Base-by-base conservation (phyloP, 441 rosid species). In the Populus tomentosa region DNA sequence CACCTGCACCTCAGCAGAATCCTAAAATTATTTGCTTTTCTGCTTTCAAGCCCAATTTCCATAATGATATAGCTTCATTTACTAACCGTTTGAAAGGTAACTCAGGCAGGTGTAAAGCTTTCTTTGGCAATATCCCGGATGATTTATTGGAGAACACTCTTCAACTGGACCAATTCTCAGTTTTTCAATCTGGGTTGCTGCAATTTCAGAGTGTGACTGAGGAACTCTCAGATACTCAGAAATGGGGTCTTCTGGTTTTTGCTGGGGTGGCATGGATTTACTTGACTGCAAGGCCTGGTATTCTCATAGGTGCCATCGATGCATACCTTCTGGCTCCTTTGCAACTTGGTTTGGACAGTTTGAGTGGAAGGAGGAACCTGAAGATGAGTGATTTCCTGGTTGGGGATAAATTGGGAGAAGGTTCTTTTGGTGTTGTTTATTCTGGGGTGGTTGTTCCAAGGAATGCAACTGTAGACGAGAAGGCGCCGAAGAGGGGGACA, bases 241-340 rank as follows among this genome's bases (percentile, higher is more conserved):
- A 80, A 80, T 90, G 94, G 98, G 97, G 80, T 6, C 76, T 88
- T 70, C 56, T 88, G 53, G 75, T 83, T 67, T 76, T 89, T 72
- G 87, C 85, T 35, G 97, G 98, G 72, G 40, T 91, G 26, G 75
- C 86, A 40, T 93, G 99, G 97, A 70, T 93, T 76, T 92, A 95
- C 86, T 83, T 93, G 82, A 95, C 99, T 35, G 94, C 98, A 46
- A 91, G 99, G 79, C 98, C 98, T 2, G 98, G 97, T 74, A 94
- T 95, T 77, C 91, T 95, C 71, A 2, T 93, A 9, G 99, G 99
- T 33, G 99, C 99, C 82, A 84, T 95, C 81, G 99, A 95, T 81
- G 84, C 97, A 4, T 95, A 95, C 81, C 85, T 93, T 80, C 85
- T 93, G 32, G 93, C 94, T 82, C 99, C 98, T 61, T 82, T 95